A percentile compares a stretch with the other conserved stretches of the same genome.
phyloP scores from a whole-genome alignment of 257 asterid species.

The Eustoma russellianum region DNA sequence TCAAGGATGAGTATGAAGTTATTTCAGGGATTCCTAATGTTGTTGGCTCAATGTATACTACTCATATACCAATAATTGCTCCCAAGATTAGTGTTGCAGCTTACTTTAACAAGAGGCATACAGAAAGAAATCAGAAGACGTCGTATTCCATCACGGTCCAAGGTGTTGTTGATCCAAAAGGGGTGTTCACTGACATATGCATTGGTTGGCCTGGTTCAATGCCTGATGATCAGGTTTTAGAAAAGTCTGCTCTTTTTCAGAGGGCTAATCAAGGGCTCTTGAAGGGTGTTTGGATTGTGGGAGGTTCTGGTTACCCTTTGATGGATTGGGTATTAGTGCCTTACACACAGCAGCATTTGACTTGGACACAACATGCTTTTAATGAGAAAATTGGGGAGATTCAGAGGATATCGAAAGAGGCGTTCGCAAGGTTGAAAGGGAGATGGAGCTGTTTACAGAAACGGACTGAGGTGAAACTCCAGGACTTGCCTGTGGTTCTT shows the following conservation, averaged over 20 bases:
- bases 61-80: conserved; percentile 86
- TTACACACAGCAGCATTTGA: conserved; percentile 59
- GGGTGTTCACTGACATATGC: conserved; percentile 80
- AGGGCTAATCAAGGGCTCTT: conserved; percentile 67
- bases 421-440: conserved; percentile 69
- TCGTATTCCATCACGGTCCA: conserved; percentile 85
- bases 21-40: conserved; percentile 69
- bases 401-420: conserved; percentile 36
- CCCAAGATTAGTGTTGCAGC: conserved; percentile 84
- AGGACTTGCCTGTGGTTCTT: conserved; percentile 77
- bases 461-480: conserved; percentile 81
- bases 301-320: conserved; percentile 65
- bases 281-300: conserved; percentile 66
- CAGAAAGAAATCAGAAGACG: conserved; percentile 84
- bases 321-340: conserved; percentile 96
- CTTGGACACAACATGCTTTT: conserved; percentile 92
- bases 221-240: conserved; percentile 86
- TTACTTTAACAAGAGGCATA: conserved; percentile 73
- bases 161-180: conserved; percentile 72
- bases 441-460: conserved; percentile 91
- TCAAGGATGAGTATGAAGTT: conserved; percentile 41
- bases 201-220: conserved; percentile 95
- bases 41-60: conserved; percentile 85
- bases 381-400: conserved; percentile 69
- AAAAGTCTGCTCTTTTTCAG: conserved; percentile 68